Base-by-base conservation (phyloP, 108 stramenopile genomes). In the Cyclostephanos invisitatus region DNA sequence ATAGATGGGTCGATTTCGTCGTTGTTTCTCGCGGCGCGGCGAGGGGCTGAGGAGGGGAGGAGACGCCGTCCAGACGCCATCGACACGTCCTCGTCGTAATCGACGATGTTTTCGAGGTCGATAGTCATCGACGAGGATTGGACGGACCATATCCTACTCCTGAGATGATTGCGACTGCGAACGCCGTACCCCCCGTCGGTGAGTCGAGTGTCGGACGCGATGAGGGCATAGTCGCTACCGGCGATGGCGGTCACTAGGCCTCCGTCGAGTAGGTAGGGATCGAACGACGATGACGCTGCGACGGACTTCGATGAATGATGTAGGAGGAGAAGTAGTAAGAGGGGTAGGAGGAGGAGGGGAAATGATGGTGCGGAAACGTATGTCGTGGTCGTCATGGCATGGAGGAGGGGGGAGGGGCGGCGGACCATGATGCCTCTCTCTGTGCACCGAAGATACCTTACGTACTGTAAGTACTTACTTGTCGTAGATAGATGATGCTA, bases 231-330 rank as follows among this genome's bases (percentile, higher is more conserved):
- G 62, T 89, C 83, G 53, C 59, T 68, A 1, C 90, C 93, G 12
- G 93, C 90, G 21, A 94, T 85, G 25, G 93, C 93, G 32, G 90
- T 65, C 9, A 91, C 85, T 14, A 94, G 72, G 5, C 93, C 93
- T 22, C 93, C 93, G 77, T 94, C 90, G 15, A 89, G 62, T 35
- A 73, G 76, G 58, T 94, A 94, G 8, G 93, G 93, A 35, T 94
- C 93, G 71, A 94, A 89, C n/a, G 27, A 10, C 53, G n/a, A 38
- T 50, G 22, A 7, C 50, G 51, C 9, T 67, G 44, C 24, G 53
- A 37, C 29, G 3, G 11, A 29, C 50, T 27, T 15, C 21, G 17
- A 32, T 32, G 32, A 32, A 32, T 32, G 32, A 32, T 32, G 32
- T 7, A 11, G 40, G 40, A 40, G 40, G 40, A 40, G 0, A 40